A percentile compares a stretch with the other conserved stretches of the same genome.
Evolutionary conservation across 495 filamentous ascomycete species (phyloP).

Genomic region (Aspergillus nidulans): DNA sequence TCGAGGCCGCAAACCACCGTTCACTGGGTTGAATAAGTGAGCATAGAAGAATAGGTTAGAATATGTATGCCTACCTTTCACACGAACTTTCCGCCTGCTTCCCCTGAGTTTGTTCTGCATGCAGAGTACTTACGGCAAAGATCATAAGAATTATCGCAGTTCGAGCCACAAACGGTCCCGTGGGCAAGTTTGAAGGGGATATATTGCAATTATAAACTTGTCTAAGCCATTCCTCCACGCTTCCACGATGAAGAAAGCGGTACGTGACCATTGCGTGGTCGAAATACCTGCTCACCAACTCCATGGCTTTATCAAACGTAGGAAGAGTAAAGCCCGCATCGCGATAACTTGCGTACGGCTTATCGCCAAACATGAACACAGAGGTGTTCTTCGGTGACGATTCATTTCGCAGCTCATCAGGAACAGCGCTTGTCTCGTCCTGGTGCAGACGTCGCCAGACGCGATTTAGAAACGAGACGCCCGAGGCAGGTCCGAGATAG

Average conservation of each 20-base stretch:
- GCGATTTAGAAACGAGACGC: constrained; percentile 43
- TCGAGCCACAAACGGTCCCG: constrained; percentile 35
- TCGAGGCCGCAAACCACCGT: constrained; percentile 41
- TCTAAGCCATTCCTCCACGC: constrained; percentile 37
- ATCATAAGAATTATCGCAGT: constrained; percentile 43
- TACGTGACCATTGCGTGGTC: constrained; percentile 48
- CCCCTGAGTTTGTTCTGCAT: constrained; percentile 27
- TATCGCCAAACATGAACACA: constrained; percentile 44
- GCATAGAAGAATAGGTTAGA: neutral
- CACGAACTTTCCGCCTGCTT: constrained; percentile 18
- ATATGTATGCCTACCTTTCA: constrained; percentile 25
- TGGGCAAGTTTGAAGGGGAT: constrained; percentile 31
- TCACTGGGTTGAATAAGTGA: constrained; percentile 24
- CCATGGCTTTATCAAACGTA: constrained; percentile 30
- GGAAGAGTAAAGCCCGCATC: constrained; percentile 33
- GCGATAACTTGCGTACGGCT: constrained; percentile 31
- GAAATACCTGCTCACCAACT: constrained; percentile 40
- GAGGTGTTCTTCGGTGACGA: constrained; percentile 33
- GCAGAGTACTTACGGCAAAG: constrained; percentile 39
- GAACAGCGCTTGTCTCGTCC: constrained; percentile 34
- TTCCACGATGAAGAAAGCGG: constrained; percentile 40
- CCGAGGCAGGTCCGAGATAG: constrained; percentile 43
- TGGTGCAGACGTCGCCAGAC: constrained; percentile 43
- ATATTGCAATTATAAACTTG: constrained; percentile 35
- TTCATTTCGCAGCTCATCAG: constrained; percentile 31